Base-by-base conservation (phyloP, 2,329 filamentous ascomycete species). In the Diaporthe vaccinii region DNA sequence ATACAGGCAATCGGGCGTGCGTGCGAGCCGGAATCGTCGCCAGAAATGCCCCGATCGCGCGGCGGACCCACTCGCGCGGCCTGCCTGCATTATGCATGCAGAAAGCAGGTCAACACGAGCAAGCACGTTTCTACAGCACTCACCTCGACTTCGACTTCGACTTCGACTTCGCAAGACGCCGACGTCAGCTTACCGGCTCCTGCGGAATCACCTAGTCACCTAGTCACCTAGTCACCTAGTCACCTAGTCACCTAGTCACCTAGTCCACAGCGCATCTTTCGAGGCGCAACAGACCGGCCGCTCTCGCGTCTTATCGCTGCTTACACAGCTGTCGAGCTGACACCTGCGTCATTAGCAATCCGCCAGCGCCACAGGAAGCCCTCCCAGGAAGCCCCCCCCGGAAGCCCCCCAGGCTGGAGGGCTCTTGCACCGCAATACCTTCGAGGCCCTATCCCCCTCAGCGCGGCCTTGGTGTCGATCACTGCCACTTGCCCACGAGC, bases 171-270 rank as follows among this genome's bases (percentile, higher is more conserved):
- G 65, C 34, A 17, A 22, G 49, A 55, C 46, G 5, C 28, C 34
- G 49, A 69, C 65, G 65, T 69, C 65, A 69, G 65, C 65, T 69
- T 69, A 69, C 65, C 65, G 49, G 22, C 65, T 39, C 15, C 46
- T 53, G 49, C 49, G 49, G 65, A 53, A 22, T 69, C 65, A 22
- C 49, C 49, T 28, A 41, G 65, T 25, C 65, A 55, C 49, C 22
- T n/a, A 61, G 58, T 28, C 65, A 55, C 49, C 12, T n/a, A 61
- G 58, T 28, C 36, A 55, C 49, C 22, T n/a, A 61, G 58, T 69
- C 65, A 22, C 49, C 49, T 28, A 41, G 65, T 25, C 65, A 55
- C 49, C 22, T n/a, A 61, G 58, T 28, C 65, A 55, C 49, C 12
- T n/a, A 61, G 58, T 28, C 36, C n/a, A 44, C 34, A 69, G 65